Percentiles rank a stretch among this genome's conserved stretches.
These are phyloP conservation scores for Vigna unguiculata DNA, from an alignment of 306 rosid genomes.

Conservation along the genomic window DNA sequence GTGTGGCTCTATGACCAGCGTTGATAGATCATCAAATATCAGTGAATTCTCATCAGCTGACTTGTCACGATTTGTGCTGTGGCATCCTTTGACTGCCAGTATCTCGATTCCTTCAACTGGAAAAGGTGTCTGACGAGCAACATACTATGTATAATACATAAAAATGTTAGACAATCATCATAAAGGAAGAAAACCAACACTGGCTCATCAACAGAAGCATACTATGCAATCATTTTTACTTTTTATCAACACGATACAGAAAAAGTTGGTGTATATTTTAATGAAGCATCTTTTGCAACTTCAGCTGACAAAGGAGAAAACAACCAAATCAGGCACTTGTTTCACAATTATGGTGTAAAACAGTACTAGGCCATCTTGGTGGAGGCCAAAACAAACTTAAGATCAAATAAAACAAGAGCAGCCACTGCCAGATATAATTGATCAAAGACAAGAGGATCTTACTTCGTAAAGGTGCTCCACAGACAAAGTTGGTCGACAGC, in stretches of 20 bases:
- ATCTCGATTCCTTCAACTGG: constrained; percentile 77
- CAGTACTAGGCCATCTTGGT: constrained; percentile 6
- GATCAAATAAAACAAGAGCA: constrained; percentile 4
- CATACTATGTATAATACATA: constrained; percentile 56
- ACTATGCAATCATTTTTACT: not conserved
- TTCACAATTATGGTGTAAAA: constrained; percentile 21
- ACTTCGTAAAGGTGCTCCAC: constrained; percentile 79
- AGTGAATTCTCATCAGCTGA: constrained; percentile 41
- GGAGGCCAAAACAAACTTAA: constrained; percentile 6
- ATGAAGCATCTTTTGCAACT: constrained; percentile 43
- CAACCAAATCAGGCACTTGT: constrained; percentile 24
- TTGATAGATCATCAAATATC: constrained; percentile 45
- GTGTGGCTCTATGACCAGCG: constrained; percentile 55
- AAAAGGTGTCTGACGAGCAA: constrained; percentile 68
- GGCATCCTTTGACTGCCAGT: constrained; percentile 61
- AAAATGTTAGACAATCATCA: constrained; percentile 34
- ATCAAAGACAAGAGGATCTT: constrained; percentile 48
- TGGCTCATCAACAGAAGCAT: constrained; percentile 18
- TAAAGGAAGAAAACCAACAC: constrained; percentile 24
- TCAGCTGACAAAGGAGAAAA: constrained; percentile 53
- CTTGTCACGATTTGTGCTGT: constrained; percentile 41
- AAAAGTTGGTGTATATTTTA: not conserved
- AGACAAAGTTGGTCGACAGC: constrained; percentile 82
- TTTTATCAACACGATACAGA: not conserved
- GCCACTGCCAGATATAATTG: constrained; percentile 23